phyloP scores from a whole-genome alignment of 306 rosid genomes.

The Fragaria nilgerrensis region DNA sequence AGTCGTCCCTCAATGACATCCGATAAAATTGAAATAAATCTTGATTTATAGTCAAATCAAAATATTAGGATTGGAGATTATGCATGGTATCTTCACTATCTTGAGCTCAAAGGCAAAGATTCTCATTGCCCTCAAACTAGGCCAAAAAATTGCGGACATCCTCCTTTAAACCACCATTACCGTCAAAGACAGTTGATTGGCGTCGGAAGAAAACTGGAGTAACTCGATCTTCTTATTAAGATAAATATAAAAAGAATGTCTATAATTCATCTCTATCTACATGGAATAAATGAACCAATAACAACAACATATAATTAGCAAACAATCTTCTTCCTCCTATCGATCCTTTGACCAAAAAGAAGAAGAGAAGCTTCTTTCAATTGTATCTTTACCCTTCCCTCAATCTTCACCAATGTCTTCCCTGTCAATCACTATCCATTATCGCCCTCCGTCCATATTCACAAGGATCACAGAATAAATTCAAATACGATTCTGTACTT shows the following conservation, averaged over 20 bases:
- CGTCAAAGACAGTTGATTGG: background rate
- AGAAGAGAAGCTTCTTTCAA: background rate
- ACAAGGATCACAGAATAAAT: slow-evolving; percentile 7
- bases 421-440: background rate
- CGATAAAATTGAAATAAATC: no score
- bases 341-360: background rate
- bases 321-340: background rate
- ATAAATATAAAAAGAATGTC: slow-evolving; percentile 11
- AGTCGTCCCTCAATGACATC: no score
- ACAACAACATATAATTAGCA: slow-evolving; percentile 1
- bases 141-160: background rate
- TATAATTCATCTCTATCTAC: slow-evolving; percentile 12
- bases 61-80: no score
- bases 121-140: background rate
- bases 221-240: no score
- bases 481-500: background rate
- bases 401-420: background rate
- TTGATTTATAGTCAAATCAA: no score
- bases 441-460: background rate
- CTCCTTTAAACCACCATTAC: background rate
- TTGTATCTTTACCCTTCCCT: slow-evolving; percentile 3
- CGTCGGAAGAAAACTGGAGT: no score
- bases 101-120: background rate
- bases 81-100: background rate
- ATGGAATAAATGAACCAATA: slow-evolving; percentile 16